Conservation (phyloP, 805 yeast species). For the Phaffomyces antillensis region DNA sequence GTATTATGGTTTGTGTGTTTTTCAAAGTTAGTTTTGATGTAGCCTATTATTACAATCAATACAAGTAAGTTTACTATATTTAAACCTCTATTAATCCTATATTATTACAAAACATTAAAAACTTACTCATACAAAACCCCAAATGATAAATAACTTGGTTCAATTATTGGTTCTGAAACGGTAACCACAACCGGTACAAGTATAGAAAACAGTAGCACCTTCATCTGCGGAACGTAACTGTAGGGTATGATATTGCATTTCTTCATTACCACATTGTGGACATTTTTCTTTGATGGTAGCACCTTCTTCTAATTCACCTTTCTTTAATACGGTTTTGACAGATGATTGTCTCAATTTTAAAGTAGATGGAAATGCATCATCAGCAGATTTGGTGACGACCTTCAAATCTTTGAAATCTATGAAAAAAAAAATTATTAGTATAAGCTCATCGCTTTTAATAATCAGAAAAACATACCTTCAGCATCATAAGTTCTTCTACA, state of each 20-base stretch:
- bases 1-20: not conserved
- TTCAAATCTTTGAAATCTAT: slow-evolving; percentile 63
- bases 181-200: slow-evolving; percentile 90
- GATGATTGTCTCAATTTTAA: slow-evolving; percentile 77
- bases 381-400: slow-evolving; percentile 82
- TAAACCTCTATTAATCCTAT: slow-evolving; percentile 1
- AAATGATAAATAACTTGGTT: slow-evolving; percentile 2
- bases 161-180: slow-evolving; percentile 90
- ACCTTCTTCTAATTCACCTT: slow-evolving; percentile 82
- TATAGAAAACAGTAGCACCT: slow-evolving; percentile 98
- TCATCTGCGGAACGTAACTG: slow-evolving; percentile 98
- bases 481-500: slow-evolving; percentile 38
- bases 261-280: slow-evolving; percentile 97
- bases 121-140: not conserved
- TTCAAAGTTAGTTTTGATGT: too few species aligned
- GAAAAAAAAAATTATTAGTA: slow-evolving; percentile 8
- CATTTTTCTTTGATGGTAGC: slow-evolving; percentile 96
- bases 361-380: slow-evolving; percentile 89
- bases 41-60: too few species aligned
- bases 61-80: not conserved
- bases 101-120: slow-evolving; percentile 1
- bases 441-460: not conserved
- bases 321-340: slow-evolving; percentile 77
- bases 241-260: slow-evolving; percentile 95
- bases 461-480: slow-evolving; percentile 22